These are phyloP conservation scores for Pharnaceum exiguum DNA, from an alignment of 148 eudicot genomes.

Conservation along the genomic window DNA sequence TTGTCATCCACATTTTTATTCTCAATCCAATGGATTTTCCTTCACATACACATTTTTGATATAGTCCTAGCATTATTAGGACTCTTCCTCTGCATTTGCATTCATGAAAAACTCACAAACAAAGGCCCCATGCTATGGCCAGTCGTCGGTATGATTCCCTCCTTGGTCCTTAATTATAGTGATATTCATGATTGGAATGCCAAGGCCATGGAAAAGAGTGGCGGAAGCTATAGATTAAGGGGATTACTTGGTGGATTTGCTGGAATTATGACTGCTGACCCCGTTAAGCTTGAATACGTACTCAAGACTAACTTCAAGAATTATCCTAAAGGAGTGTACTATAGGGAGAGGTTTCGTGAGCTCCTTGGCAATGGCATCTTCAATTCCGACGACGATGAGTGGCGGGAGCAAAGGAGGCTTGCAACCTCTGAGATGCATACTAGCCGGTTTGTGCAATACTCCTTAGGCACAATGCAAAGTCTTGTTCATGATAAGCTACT, in stretches of 20 bases:
- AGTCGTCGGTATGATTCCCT: constrained; percentile 36
- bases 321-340: constrained; percentile 45
- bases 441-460: constrained; percentile 40
- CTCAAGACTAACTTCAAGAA: constrained; percentile 41
- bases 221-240: constrained; percentile 25
- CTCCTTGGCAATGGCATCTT: constrained; percentile 56
- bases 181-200: constrained; percentile 40
- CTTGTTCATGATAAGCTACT: constrained; percentile 47
- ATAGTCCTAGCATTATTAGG: constrained; percentile 29
- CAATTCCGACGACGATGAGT: constrained; percentile 43
- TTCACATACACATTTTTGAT: constrained; percentile 30
- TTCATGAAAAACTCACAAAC: constrained; percentile 37
- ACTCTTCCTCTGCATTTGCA: constrained; percentile 29
- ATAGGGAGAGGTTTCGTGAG: constrained; percentile 41
- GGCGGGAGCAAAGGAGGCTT: constrained; percentile 48
- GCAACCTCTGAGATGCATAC: constrained; percentile 65
- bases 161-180: constrained; percentile 18
- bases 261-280: constrained; percentile 36
- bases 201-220: constrained; percentile 22
- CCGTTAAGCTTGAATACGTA: constrained; percentile 38
- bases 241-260: constrained; percentile 27
- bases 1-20: background rate
- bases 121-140: constrained; percentile 61
- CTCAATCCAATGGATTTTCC: constrained; percentile 10
- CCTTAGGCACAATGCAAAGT: constrained; percentile 33